Evolutionary conservation across 305 asterid genomes (phyloP).

Genomic region (Fraxinus sp.): DNA sequence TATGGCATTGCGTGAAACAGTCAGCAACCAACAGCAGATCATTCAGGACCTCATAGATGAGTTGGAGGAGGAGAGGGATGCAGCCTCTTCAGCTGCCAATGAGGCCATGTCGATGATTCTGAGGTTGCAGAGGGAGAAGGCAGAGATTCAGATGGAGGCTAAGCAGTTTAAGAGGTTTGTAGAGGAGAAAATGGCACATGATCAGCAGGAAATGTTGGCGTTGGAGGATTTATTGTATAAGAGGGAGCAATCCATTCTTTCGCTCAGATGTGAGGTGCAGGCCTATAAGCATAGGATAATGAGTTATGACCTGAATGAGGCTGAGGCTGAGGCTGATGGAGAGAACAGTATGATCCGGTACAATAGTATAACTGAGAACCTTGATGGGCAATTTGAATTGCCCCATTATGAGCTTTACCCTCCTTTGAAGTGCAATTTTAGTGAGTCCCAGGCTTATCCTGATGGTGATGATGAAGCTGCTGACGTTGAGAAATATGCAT

Average conservation of each 20-base stretch:
- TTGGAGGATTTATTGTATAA: conserved; percentile 86
- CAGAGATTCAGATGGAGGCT: conserved; percentile 90
- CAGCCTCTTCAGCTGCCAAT: conserved; percentile 31
- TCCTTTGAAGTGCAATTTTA: conserved; percentile 66
- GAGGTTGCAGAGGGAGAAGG: conserved; percentile 94
- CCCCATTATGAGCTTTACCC: conserved; percentile 68
- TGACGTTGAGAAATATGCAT: conserved; percentile 74
- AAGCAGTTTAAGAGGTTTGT: conserved; percentile 85
- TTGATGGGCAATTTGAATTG: conserved; percentile 47
- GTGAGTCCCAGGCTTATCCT: conserved; percentile 45
- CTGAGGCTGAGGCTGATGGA: conserved; percentile 59
- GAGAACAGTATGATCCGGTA: conserved; percentile 24
- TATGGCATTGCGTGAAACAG: conserved; percentile 21
- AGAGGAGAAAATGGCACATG: conserved; percentile 92
- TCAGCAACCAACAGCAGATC: conserved; percentile 63
- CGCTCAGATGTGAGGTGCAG: conserved; percentile 73
- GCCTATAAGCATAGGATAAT: conserved; percentile 44
- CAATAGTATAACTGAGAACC: conserved; percentile 34
- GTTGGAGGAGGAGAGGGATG: conserved; percentile 95
- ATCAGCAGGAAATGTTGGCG: conserved; percentile 64
- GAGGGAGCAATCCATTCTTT: conserved; percentile 75
- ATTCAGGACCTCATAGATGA: conserved; percentile 72
- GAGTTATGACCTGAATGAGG: conserved; percentile 59
- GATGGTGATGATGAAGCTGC: conserved; percentile 54
- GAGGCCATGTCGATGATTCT: conserved; percentile 97